These are phyloP conservation scores for Pythium brachiatum DNA, from an alignment of 352 stramenopile genomes.

Conservation along the genomic window DNA sequence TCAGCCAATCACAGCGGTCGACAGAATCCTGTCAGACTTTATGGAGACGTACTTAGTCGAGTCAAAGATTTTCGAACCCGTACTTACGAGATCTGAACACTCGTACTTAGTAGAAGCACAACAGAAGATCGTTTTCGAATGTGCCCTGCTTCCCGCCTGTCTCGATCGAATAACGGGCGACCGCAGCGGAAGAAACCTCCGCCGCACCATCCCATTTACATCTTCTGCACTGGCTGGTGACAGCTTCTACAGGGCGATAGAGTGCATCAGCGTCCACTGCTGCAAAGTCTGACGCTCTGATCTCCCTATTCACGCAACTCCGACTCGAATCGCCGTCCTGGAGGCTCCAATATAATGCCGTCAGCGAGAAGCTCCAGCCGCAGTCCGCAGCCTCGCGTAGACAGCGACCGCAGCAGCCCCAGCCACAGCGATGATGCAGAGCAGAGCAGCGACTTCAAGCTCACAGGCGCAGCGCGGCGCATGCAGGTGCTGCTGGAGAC, in stretches of 20 bases:
- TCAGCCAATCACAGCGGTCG: not conserved
- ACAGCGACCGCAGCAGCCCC: not conserved
- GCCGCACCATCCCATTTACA: not conserved
- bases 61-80: not conserved
- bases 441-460: constrained; percentile 1
- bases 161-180: constrained; percentile 1
- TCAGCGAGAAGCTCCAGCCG: not conserved
- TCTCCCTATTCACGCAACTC: not conserved
- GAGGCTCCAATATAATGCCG: not conserved
- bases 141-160: not conserved
- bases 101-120: not conserved
- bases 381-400: not conserved
- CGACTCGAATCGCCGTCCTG: not conserved
- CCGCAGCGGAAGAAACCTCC: not conserved
- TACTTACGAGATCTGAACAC: not conserved
- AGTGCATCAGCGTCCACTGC: not conserved
- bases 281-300: not conserved
- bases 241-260: not conserved
- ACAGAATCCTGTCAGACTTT: constrained; percentile 1
- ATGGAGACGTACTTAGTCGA: not conserved
- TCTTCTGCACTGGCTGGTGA: not conserved
- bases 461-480: constrained; percentile 12
- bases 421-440: not conserved
- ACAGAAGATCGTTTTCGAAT: not conserved
- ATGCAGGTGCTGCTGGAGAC: constrained; percentile 40